phyloP scores from a whole-genome alignment of 441 rosid genomes.

The Euphorbia celastroides region DNA sequence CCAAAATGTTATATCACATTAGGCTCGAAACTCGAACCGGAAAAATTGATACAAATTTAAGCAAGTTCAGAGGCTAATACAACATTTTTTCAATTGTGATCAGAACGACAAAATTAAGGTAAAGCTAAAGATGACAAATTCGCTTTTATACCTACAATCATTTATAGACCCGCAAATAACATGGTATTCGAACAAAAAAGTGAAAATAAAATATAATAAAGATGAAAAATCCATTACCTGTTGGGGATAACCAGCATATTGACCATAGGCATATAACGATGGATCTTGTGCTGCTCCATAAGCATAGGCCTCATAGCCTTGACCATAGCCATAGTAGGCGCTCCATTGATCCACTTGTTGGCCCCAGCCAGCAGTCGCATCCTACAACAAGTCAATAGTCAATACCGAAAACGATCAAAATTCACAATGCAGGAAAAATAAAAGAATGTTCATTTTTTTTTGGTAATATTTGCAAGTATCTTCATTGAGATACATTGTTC shows the following conservation, averaged over 20 bases:
- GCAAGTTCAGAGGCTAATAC: not conserved
- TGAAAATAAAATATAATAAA: too few species aligned
- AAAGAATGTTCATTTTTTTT: too few species aligned
- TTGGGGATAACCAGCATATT: conserved; percentile 81
- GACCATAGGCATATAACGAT: conserved; percentile 76
- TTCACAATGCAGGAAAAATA: too few species aligned
- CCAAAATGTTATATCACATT: too few species aligned
- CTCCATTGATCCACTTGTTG: conserved; percentile 88
- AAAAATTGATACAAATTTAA: not conserved
- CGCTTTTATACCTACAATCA: not conserved
- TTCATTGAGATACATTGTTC: too few species aligned
- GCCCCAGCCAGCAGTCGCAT: conserved; percentile 48
- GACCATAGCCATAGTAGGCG: conserved; percentile 90
- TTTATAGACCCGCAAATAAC: not conserved
- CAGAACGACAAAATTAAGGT: too few species aligned
- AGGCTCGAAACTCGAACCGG: too few species aligned
- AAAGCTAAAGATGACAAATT: not conserved
- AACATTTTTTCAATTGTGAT: too few species aligned
- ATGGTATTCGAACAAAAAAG: not conserved
- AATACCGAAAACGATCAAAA: conserved; percentile 20
- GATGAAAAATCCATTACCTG: conserved; percentile 39
- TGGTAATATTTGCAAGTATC: too few species aligned
- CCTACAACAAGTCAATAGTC: conserved; percentile 43
- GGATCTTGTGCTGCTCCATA: conserved; percentile 83
- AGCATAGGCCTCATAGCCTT: conserved; percentile 85